Evolutionary conservation across 176 grass and related monocot genomes (phyloP).

Genomic region (Carex littledalei): DNA sequence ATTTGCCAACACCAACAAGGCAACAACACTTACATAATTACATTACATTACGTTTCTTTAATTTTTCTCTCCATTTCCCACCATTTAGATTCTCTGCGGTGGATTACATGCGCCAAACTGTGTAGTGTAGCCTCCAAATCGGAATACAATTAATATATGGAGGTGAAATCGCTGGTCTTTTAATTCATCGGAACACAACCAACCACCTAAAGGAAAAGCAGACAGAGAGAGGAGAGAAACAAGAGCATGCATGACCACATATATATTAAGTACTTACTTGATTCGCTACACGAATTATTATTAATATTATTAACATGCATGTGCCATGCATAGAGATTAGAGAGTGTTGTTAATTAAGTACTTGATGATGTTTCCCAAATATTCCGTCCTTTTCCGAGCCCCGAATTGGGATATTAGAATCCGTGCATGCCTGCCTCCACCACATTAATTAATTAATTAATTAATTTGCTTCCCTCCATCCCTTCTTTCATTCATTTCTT

Average conservation of each 20-base stretch:
- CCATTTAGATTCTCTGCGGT: not conserved
- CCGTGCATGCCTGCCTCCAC: too few relatives aligned
- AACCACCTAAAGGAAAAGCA: too few relatives aligned
- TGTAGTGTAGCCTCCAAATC: not conserved
- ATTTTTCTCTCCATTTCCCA: not conserved
- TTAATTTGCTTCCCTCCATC: not conserved
- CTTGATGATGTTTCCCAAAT: conserved; percentile 16
- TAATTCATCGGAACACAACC: too few relatives aligned
- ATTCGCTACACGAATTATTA: not conserved
- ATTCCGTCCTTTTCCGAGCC: conserved; percentile 19
- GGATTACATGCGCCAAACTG: not conserved
- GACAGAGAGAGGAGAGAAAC: too few relatives aligned
- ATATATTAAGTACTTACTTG: too few relatives aligned
- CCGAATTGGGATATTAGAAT: not conserved
- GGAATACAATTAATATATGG: too few relatives aligned
- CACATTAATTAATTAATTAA: too few relatives aligned
- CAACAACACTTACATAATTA: not conserved
- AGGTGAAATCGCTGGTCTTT: too few relatives aligned
- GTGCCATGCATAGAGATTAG: not conserved
- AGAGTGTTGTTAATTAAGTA: not conserved
- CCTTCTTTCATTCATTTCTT: not conserved
- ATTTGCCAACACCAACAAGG: not conserved
- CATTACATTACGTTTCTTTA: not conserved
- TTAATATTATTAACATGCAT: not conserved
- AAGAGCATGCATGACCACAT: too few relatives aligned